Evolutionary conservation across 306 rosid genomes (phyloP), one percentile per base, ranked within the genome.

Genomic region (Chamaecrista fasciculata): DNA sequence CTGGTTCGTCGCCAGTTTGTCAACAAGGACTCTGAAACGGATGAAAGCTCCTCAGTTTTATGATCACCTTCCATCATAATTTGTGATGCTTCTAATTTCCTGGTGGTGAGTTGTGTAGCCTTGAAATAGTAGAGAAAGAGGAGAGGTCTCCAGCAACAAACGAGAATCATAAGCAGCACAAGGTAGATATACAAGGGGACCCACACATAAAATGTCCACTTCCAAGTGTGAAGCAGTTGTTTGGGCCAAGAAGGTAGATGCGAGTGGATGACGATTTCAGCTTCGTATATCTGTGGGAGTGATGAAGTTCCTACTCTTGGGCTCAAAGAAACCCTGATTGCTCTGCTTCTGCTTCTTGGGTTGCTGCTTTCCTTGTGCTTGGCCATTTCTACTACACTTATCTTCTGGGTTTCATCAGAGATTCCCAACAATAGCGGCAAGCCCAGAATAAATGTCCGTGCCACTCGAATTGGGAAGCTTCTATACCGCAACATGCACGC

Each of bases 121-220:
- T n/a, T n/a, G n/a, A n/a, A n/a, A n/a, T n/a, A n/a, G n/a, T n/a
- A n/a, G 63, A 66, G 52, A 29, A 64, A 78, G 12, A 81, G 20
- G 31, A 85, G 43, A 9, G 82, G 84, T 49, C 74, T 86, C 65
- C 83, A 86, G 48, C 74, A 82, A 46, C 48, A 69, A 6, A 88
- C 2, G 1, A 86, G 76, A 25, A 78, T 11, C 64, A 79, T 42
- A 4, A 94, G 74, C 51, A 88, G 66, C 56, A 79, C 5, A 29
- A 76, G 23, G 79, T 85, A 94, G 11, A 76, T 50, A 69, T 78
- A 82, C 3, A 90, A 43, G 71, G 96, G 77, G 1, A 73, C 68
- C 98, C 97, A 94, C 50, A 94, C 83, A 43, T 77, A 94, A 34
- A 83, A 81, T 11, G 97, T 86, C 97, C 97, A 90, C 63, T 75